Percentiles rank a stretch among this genome's conserved stretches.
Conservation (phyloP, 1,139 yeast species). For the Protomyces arabidopsidicola region DNA sequence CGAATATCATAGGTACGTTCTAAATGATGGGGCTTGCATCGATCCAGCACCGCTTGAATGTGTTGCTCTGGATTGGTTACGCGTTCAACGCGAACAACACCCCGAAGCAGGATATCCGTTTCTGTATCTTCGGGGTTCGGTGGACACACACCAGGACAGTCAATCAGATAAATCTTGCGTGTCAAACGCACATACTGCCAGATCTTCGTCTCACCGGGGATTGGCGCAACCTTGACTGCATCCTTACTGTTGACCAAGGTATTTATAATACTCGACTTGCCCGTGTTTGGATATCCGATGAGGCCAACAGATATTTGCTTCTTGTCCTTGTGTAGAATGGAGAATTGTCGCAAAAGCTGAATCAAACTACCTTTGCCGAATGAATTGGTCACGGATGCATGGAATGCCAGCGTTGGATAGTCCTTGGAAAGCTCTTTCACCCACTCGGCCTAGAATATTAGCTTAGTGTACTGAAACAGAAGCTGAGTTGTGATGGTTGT, state of each 20-base stretch:
- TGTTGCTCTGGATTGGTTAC: slow-evolving; percentile 93
- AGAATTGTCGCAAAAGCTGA: slow-evolving; percentile 87
- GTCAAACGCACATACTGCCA: slow-evolving; percentile 98
- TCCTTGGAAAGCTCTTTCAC: slow-evolving; percentile 87
- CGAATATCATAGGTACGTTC: slow-evolving; percentile 92
- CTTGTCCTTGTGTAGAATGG: slow-evolving; percentile 84
- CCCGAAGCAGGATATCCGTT: slow-evolving; percentile 90
- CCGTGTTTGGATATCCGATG: slow-evolving; percentile 96
- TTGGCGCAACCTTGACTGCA: slow-evolving; percentile 86
- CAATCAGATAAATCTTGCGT: slow-evolving; percentile 91
- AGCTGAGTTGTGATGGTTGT: slow-evolving; percentile 33
- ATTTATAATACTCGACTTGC: slow-evolving; percentile 92
- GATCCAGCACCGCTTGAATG: slow-evolving; percentile 76
- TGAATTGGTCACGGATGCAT: slow-evolving; percentile 94
- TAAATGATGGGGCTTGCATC: slow-evolving; percentile 83
- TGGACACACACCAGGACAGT: slow-evolving; percentile 98
- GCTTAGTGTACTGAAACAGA: not conserved
- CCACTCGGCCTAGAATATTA: slow-evolving; percentile 81
- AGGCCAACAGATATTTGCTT: slow-evolving; percentile 95
- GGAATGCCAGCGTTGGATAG: slow-evolving; percentile 94
- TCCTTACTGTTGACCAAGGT: slow-evolving; percentile 92
- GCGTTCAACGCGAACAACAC: slow-evolving; percentile 96
- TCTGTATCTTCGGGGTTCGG: slow-evolving; percentile 85
- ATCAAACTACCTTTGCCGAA: slow-evolving; percentile 96
- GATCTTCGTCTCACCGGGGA: slow-evolving; percentile 97